These are phyloP conservation scores for Babesia microti DNA, from an alignment of 169 alveolate genomes.

Conservation along the genomic window DNA sequence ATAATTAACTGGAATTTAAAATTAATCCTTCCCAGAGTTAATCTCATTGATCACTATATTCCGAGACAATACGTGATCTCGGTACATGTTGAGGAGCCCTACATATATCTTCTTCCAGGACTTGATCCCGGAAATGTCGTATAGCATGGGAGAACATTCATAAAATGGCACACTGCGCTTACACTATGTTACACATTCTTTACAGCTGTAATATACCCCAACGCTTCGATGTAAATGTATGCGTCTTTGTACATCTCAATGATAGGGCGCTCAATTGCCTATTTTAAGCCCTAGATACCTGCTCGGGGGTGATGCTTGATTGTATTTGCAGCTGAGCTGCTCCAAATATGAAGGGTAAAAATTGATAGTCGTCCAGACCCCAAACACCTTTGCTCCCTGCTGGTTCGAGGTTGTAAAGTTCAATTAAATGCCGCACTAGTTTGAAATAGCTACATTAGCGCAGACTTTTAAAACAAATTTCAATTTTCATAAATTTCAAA, in stretches of 20 bases:
- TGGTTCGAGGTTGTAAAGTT: constrained; percentile 91
- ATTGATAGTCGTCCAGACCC: constrained; percentile 98
- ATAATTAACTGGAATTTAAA: neutral
- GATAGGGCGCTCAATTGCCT: constrained; percentile 12
- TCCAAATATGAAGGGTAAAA: constrained; percentile 88
- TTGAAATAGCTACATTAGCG: constrained; percentile 79
- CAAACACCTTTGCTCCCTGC: constrained; percentile 99
- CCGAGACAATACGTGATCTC: constrained; percentile 7
- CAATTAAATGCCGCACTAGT: constrained; percentile 83
- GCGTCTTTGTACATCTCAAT: constrained; percentile 42
- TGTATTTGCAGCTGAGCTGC: constrained; percentile 76
- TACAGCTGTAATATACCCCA: constrained; percentile 68
- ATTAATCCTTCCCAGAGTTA: neutral
- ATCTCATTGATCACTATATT: neutral
- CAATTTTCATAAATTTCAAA: neutral
- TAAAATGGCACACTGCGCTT: constrained; percentile 40
- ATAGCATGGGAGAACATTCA: constrained; percentile 85
- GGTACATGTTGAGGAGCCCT: constrained; percentile 34
- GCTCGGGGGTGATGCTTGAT: neutral
- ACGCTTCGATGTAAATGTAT: constrained; percentile 76
- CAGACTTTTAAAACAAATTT: neutral
- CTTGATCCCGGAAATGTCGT: constrained; percentile 76
- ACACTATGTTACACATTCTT: constrained; percentile 20
- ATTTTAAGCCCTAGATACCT: neutral
- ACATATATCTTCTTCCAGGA: constrained; percentile 44